A percentile compares a stretch with the other conserved stretches of the same genome.
phyloP scores from a whole-genome alignment of 805 yeast genomes.

The Lipomyces sp. region DNA sequence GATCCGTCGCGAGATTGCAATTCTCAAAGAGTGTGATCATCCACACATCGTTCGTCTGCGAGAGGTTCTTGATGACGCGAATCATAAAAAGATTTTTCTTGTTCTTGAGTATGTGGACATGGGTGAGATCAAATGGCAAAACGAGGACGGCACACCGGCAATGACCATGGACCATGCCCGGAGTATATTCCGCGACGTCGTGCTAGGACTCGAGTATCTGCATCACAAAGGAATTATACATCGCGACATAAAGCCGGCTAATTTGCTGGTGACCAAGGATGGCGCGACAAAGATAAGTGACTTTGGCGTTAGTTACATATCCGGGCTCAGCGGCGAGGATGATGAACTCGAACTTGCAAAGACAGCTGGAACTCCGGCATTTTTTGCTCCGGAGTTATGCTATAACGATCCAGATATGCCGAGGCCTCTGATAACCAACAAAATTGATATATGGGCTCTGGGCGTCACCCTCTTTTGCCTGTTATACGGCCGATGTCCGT shows the following conservation, averaged over 20 bases:
- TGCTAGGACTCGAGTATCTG: slow-evolving; percentile 82
- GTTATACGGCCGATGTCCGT: slow-evolving; percentile 84
- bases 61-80: slow-evolving; percentile 84
- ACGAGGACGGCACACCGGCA: slow-evolving; percentile 52
- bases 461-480: slow-evolving; percentile 90
- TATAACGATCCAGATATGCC: slow-evolving; percentile 46
- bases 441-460: slow-evolving; percentile 96
- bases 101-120: slow-evolving; percentile 85
- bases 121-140: slow-evolving; percentile 88
- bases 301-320: slow-evolving; percentile 88
- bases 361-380: slow-evolving; percentile 97
- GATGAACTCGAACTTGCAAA: slow-evolving; percentile 80
- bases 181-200: slow-evolving; percentile 73
- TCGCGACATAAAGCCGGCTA: slow-evolving; percentile 95
- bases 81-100: slow-evolving; percentile 79
- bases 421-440: slow-evolving; percentile 61
- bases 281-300: slow-evolving; percentile 88
- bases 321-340: slow-evolving; percentile 32
- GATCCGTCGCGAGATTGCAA: slow-evolving; percentile 83
- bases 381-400: slow-evolving; percentile 92
- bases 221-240: slow-evolving; percentile 90
- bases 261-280: slow-evolving; percentile 66
- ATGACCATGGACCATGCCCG: slow-evolving; percentile 65
- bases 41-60: slow-evolving; percentile 85
- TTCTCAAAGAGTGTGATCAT: slow-evolving; percentile 87